Base-by-base conservation (phyloP, 345 rosid genomes). In the Cardamine chenopodiifolia region DNA sequence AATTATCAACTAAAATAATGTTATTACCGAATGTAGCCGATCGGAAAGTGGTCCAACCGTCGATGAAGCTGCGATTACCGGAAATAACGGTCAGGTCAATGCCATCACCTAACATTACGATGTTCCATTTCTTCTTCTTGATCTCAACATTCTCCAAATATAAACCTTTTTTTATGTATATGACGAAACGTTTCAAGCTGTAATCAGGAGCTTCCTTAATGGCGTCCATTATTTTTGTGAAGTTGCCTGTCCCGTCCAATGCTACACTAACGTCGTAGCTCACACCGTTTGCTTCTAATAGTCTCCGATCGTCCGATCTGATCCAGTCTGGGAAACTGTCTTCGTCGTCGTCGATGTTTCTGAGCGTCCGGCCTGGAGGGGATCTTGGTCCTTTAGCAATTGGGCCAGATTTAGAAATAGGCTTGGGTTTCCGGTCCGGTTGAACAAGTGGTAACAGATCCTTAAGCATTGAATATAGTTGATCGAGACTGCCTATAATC, bases 31-130 rank as follows among this genome's bases (percentile, higher is more conserved):
- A 88, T 28, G 97, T 94, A 60, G 98, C 97, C 3, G 96, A 84
- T 31, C 97, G 78, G 74, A 91, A 94, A 11, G 98, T 94, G 52
- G 98, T 94, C 92, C 96, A 94, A 15, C 97, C 97, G 29, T 88
- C 97, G 10, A 50, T 15, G 18, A 63, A 85, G 53, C 53, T 94
- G 64, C 97, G 83, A 23, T 78, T 85, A 64, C 95, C 93, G 7
- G 96, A 82, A 2, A 94, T 85, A 35, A 91, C 59, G 0, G 97
- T 90, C 25, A 69, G 77, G 34, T 83, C 78, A 49, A 85, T 84
- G 4, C 98, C 98, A 60, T 90, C 97, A 28, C 98, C 98, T 20
- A 90, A 44, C 85, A 94, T 83, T 72, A 91, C 84, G 20, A 94
- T 62, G 76, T 91, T 94, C 87, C 94, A 85, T 82, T 94, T 94